Base-by-base conservation (phyloP, 2,329 filamentous ascomycete genomes). In the Hypomyces perniciosus region DNA sequence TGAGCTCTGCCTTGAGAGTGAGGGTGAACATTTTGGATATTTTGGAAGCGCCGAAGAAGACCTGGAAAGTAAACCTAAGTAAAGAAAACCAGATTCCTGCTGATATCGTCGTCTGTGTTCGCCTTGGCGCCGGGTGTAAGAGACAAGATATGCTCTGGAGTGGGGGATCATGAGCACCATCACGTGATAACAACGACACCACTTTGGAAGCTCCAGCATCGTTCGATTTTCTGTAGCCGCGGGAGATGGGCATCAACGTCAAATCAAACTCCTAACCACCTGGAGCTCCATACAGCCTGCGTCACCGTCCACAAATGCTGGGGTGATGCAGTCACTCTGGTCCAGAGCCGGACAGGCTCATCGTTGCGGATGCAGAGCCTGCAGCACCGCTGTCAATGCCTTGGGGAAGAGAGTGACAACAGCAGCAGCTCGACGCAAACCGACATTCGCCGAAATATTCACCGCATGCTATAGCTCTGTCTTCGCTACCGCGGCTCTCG, bases 401-500 rank as follows among this genome's bases (percentile, higher is more conserved):
- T 60, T 80, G 54, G 70, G 75, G 53, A 75, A 77, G 51, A 76
- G 74, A 61, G 66, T 74, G 48, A 76, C 79, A 41, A 76, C 75
- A 38, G 69, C 72, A 26, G 68, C 74, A 31, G 65, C 74, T 46
- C 74, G 72, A 59, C 75, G 77, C 48, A 76, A 75, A 56, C 65
- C 75, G 40, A 73, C 72, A 38, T 65, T 74, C 60, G 68, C 76
- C 66, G 72, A 83, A 68, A 56, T 83, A 53, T 75, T 85, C 62
- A 87, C 84, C 27, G 79, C 85, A 37, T 79, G 78, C 63, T 88
- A 88, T 61, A 84, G 84, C 28, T 80, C 82, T 33, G 77, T 85
- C 48, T 79, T 87, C 60, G 84, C 81, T 5, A 79, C 81, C 2
- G 84, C 83, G 2, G 77, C 83, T 8, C 70, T 85, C 3, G 70